A percentile compares a stretch with the other conserved stretches of the same genome.
Evolutionary conservation across 768 basidiomycete genomes (phyloP).

Genomic region (Tylopilus intermedius): DNA sequence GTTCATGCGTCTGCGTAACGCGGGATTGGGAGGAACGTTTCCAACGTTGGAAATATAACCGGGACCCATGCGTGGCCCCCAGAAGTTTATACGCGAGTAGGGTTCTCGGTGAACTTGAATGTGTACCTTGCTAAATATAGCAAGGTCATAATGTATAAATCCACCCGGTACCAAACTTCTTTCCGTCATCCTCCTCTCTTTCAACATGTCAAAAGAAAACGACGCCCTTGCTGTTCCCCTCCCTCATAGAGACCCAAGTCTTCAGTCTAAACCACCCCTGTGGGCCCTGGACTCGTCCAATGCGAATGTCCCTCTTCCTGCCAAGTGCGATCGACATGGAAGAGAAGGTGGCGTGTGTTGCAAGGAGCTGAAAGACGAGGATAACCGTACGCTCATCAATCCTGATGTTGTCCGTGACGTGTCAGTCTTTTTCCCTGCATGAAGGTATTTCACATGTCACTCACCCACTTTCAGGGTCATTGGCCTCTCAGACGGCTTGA

Average conservation of each 20-base stretch:
- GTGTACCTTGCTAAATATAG: not conserved
- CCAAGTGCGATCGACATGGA: conserved; percentile 54
- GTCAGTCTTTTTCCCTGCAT: conserved; percentile 38
- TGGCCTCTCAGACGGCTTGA: conserved; percentile 86
- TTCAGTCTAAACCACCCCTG: conserved; percentile 44
- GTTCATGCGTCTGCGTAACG: not conserved
- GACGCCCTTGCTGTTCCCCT: conserved; percentile 19
- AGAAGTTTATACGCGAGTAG: not conserved
- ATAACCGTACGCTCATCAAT: conserved; percentile 76
- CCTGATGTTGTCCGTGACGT: conserved; percentile 86
- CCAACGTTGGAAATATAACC: not conserved
- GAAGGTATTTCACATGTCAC: not conserved
- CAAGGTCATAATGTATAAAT: conserved; percentile 8
- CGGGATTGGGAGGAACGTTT: not conserved
- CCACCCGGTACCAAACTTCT: not conserved
- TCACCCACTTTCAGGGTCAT: conserved; percentile 53
- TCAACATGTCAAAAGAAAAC: conserved; percentile 17
- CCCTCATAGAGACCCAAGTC: conserved; percentile 9
- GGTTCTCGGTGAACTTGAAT: too few species aligned
- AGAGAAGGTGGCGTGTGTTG: conserved; percentile 73
- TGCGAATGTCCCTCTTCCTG: conserved; percentile 41
- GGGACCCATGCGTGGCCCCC: too few species aligned
- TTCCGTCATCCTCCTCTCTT: not conserved
- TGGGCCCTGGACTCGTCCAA: conserved; percentile 56
- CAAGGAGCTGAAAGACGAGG: conserved; percentile 76